Base-by-base conservation (phyloP, 2,329 filamentous ascomycete genomes). In the Penicillium glabrum region DNA sequence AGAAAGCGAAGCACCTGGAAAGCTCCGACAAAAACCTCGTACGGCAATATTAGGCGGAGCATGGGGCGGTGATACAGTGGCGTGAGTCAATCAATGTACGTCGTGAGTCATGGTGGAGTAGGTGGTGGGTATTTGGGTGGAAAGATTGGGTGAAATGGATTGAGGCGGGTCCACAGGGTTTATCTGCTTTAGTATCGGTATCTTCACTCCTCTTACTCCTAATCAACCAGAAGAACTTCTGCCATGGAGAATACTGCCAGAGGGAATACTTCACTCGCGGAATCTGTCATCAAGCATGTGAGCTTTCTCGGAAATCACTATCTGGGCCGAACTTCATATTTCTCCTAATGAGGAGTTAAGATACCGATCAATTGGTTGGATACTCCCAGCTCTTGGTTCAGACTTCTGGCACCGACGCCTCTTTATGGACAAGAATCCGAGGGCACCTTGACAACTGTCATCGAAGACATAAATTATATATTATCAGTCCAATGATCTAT, bases 21-120 rank as follows among this genome's bases (percentile, higher is more conserved):
- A 24, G 23, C 44, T 45, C 43, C 52, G 55, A 63, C 56, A 60
- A 64, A 65, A 62, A 58, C 60, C 61, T 55, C 51, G 41, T 21
- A 3, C 24, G 63, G 63, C 63, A 66, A 53, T 59, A 64, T 58
- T 13, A 16, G 58, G 63, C 63, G 63, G 63, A 53, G 54, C 1
- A 4, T 0, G 1, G 26, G 46, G 62, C 63, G 63, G 63, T 66
- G 52, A 53, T 3, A 1, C 13, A 11, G 47, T 45, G 51, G 31
- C 24, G 39, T 56, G 53, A 60, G 54, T 60, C 58, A 60, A 48
- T 48, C 19, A 8, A 10, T 11, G 44, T 58, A 50, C 52, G 24
- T 21, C 27, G 56, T 59, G 56, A 61, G 27, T 61, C 54, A 58
- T 47, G 16, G 37, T 37, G 46, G 50, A 48, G 45, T 26, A 23